phyloP scores from a whole-genome alignment of 164 flowering plant genomes.

The Nelumbo lutea region DNA sequence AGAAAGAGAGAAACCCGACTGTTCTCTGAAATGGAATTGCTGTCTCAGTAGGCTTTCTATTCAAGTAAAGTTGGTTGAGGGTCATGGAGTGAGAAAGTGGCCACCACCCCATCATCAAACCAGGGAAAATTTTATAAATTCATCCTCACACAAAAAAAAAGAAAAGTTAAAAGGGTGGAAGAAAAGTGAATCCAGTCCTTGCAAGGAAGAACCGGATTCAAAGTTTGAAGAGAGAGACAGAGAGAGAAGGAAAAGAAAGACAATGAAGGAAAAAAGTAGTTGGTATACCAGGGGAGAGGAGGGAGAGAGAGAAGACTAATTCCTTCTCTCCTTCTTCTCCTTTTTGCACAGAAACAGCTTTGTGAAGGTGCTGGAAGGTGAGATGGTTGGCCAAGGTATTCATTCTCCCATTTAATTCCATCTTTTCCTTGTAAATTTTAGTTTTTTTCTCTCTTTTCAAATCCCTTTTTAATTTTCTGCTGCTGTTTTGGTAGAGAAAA shows the following conservation, averaged over 20 bases:
- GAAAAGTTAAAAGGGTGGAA: conserved; percentile 7
- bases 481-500: no score
- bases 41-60: conserved; percentile 48
- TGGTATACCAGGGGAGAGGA: conserved; percentile 14
- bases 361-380: conserved; percentile 13
- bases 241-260: conserved; percentile 4
- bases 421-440: neutral
- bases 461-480: no score
- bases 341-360: conserved; percentile 9
- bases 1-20: conserved; percentile 2
- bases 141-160: conserved; percentile 18
- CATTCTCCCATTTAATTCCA: neutral
- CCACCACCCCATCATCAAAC: conserved; percentile 32
- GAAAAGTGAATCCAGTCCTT: conserved; percentile 14
- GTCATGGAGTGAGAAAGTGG: conserved; percentile 65
- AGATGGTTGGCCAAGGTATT: conserved; percentile 14
- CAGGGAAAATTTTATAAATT: conserved; percentile 23
- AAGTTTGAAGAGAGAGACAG: conserved; percentile 21
- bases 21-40: conserved; percentile 8
- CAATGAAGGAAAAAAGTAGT: conserved; percentile 15
- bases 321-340: conserved; percentile 12
- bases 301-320: conserved; percentile 13
- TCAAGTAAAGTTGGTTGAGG: conserved; percentile 55
- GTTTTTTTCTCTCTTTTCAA: neutral
- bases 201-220: conserved; percentile 35